Conservation (phyloP, 257 asterid genomes). For the Solanum sejunctum region DNA sequence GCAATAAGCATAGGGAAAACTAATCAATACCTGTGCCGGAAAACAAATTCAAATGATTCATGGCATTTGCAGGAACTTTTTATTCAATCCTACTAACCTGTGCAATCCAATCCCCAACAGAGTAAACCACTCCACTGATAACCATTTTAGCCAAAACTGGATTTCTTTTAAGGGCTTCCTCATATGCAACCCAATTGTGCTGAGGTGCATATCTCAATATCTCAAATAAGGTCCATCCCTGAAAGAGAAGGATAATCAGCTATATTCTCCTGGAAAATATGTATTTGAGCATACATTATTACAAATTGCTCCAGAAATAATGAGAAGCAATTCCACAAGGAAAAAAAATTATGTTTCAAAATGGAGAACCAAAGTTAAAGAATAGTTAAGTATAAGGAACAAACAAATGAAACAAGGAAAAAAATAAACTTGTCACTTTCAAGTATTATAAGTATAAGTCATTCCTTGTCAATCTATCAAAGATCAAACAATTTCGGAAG, state of each 20-base stretch:
- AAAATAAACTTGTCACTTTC: not conserved
- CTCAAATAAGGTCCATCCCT: conserved; percentile 87
- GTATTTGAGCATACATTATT: not conserved
- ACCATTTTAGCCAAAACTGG: conserved; percentile 82
- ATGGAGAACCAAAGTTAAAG: not conserved
- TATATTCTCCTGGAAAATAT: not conserved
- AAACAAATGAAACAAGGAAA: not conserved
- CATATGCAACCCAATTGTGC: conserved; percentile 83
- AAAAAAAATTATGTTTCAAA: not conserved
- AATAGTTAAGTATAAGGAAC: not conserved
- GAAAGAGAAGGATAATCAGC: conserved; percentile 4
- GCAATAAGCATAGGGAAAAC: not conserved
- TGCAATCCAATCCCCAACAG: conserved; percentile 85
- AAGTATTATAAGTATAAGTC: not conserved
- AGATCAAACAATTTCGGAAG: not conserved
- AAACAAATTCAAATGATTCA: not conserved
- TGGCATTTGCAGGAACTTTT: not conserved
- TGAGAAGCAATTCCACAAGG: not conserved
- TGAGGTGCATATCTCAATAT: conserved; percentile 79
- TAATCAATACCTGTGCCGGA: not conserved
- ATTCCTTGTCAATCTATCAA: not conserved
- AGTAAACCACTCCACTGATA: conserved; percentile 80
- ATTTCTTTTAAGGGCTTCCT: conserved; percentile 69
- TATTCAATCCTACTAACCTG: conserved; percentile 34
- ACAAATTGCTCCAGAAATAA: not conserved